Percentiles rank a stretch among this genome's conserved stretches.
Conservation (phyloP, 106 monocot genomes). For the Dendrobium officinale region DNA sequence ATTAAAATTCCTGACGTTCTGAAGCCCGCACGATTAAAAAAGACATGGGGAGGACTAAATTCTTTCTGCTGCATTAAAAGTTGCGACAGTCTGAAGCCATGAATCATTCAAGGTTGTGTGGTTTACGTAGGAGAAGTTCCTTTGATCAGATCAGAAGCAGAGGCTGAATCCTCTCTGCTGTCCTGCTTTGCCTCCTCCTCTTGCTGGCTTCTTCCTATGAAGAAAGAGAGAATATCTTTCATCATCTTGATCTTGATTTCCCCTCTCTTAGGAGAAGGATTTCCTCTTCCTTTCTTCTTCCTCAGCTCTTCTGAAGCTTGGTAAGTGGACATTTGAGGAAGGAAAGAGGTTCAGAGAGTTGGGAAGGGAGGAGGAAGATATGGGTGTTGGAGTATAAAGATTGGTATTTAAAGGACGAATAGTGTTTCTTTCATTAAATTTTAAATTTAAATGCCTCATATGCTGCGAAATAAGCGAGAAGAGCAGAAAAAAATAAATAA, state of each 20-base stretch:
- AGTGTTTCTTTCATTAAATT: not conserved
- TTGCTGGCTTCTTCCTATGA: not conserved
- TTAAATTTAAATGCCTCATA: too few relatives aligned
- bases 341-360: not conserved
- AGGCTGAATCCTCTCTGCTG: too few relatives aligned
- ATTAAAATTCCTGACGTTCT: too few relatives aligned
- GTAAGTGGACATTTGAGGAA: not conserved
- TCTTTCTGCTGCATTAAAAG: too few relatives aligned
- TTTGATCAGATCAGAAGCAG: too few relatives aligned
- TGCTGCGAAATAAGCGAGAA: not conserved
- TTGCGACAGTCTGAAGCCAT: too few relatives aligned
- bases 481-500: too few relatives aligned
- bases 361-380: not conserved
- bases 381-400: not conserved
- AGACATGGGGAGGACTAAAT: too few relatives aligned
- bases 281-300: constrained; percentile 1
- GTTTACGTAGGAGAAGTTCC: too few relatives aligned
- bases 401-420: not conserved
- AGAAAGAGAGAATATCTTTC: not conserved
- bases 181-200: not conserved
- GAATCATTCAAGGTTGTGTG: too few relatives aligned
- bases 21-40: too few relatives aligned
- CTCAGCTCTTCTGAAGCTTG: not conserved
- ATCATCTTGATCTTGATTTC: not conserved
- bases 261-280: not conserved